These are phyloP conservation scores for Flammula alnicola DNA, from an alignment of 1,284 basidiomycete genomes.

Conservation along the genomic window DNA sequence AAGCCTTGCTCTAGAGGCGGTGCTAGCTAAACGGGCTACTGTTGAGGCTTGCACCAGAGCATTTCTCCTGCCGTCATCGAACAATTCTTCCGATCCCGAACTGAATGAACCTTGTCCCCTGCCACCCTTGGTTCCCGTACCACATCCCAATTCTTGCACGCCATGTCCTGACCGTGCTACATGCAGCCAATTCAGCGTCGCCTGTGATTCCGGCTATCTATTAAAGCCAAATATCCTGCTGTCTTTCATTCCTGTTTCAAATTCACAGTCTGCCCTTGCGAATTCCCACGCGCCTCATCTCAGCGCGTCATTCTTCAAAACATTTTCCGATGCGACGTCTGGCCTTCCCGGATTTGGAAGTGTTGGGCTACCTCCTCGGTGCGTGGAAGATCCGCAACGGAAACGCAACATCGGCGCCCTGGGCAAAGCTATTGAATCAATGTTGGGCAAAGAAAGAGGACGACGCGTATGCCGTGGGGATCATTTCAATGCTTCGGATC, in stretches of 20 bases:
- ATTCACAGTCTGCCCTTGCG: conserved; percentile 42
- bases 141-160: conserved; percentile 75
- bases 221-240: conserved; percentile 67
- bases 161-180: conserved; percentile 84
- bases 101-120: conserved; percentile 51
- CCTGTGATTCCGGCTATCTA: conserved; percentile 80
- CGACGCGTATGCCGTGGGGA: conserved; percentile 64
- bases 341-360: conserved; percentile 82
- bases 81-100: conserved; percentile 15
- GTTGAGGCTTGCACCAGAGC: conserved; percentile 64
- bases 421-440: conserved; percentile 74
- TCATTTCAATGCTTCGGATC: conserved; percentile 37
- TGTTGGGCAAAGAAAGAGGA: conserved; percentile 75
- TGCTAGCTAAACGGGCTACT: conserved; percentile 49
- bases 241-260: conserved; percentile 51
- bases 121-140: conserved; percentile 57
- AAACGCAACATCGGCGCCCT: conserved; percentile 79
- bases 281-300: conserved; percentile 41
- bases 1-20: conserved; percentile 61
- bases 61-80: conserved; percentile 31
- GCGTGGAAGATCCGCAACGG: conserved; percentile 83
- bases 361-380: conserved; percentile 80
- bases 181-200: conserved; percentile 68
- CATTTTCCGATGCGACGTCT: conserved; percentile 54
- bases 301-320: conserved; percentile 42